Percentiles rank a stretch among this genome's conserved stretches.
phyloP scores from a whole-genome alignment of 1,284 basidiomycete genomes.

The Apiotrichum akiyoshidainum region DNA sequence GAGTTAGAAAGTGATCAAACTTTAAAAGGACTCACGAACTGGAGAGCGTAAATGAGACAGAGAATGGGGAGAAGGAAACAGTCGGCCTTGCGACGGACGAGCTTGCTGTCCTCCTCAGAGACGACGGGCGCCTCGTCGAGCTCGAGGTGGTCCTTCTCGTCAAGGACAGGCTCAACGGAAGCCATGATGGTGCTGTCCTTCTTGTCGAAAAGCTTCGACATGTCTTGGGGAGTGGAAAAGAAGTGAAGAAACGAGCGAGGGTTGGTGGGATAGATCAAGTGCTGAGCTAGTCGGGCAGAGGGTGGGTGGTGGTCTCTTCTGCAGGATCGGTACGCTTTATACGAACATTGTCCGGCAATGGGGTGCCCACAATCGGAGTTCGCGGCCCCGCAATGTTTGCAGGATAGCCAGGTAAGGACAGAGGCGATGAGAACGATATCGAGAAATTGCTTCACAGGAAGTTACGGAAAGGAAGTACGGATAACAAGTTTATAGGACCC shows the following conservation, averaged over 20 bases:
- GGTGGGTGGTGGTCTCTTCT: too few species aligned
- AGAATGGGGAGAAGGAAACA: constrained; percentile 38
- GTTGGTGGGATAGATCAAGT: background rate
- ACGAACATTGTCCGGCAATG: background rate
- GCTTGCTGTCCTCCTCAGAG: constrained; percentile 57
- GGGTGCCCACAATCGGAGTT: background rate
- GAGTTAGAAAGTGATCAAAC: background rate
- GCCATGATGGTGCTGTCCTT: background rate
- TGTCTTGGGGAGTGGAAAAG: background rate
- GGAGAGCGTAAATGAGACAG: background rate
- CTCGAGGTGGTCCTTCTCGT: background rate
- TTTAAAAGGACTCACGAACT: background rate
- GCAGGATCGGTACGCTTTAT: too few species aligned
- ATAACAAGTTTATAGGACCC: background rate
- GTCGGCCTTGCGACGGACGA: constrained; percentile 45
- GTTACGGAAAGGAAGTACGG: background rate
- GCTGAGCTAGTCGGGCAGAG: too few species aligned
- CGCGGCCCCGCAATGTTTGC: background rate
- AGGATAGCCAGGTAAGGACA: background rate
- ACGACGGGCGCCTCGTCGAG: constrained; percentile 29
- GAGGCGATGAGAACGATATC: background rate
- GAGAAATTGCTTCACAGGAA: too few species aligned
- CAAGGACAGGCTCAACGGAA: background rate
- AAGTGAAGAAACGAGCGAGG: background rate
- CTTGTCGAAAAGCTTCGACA: background rate